Conservation (phyloP, 768 basidiomycete species). For the Termitomyces sp. region DNA sequence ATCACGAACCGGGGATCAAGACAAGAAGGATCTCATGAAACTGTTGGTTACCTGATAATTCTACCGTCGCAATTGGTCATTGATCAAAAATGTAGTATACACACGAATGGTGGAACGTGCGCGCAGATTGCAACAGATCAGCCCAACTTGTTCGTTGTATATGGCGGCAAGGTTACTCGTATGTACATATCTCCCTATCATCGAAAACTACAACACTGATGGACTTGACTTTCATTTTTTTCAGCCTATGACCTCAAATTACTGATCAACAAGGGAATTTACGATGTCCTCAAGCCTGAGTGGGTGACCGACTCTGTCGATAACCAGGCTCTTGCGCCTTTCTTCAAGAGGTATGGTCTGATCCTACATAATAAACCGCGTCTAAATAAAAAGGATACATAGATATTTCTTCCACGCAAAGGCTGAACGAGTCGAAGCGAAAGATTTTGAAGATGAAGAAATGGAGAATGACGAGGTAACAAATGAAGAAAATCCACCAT, state of each 20-base stretch:
- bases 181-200: constrained; percentile 25
- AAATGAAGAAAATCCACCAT: background rate
- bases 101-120: constrained; percentile 64
- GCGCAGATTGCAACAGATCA: constrained; percentile 59
- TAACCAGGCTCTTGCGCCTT: constrained; percentile 48
- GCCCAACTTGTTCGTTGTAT: constrained; percentile 54
- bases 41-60: constrained; percentile 37
- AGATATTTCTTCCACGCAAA: constrained; percentile 85
- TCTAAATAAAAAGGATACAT: background rate
- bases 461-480: constrained; percentile 15
- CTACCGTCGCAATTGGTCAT: background rate
- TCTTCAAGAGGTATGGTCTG: constrained; percentile 59
- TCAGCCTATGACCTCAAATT: constrained; percentile 70
- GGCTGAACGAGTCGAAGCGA: constrained; percentile 37
- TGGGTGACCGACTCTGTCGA: constrained; percentile 85
- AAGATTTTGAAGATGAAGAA: constrained; percentile 50
- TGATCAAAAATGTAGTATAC: constrained; percentile 45
- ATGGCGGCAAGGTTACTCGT: constrained; percentile 71
- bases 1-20: constrained; percentile 60
- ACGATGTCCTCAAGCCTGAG: constrained; percentile 73
- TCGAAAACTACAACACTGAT: background rate
- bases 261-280: constrained; percentile 63
- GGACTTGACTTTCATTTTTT: background rate
- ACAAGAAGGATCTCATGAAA: constrained; percentile 68
- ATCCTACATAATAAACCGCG: background rate